A percentile compares a stretch with the other conserved stretches of the same genome.
These are phyloP conservation scores for Capsella bursapastoris DNA, from an alignment of 345 rosid genomes.

Conservation along the genomic window DNA sequence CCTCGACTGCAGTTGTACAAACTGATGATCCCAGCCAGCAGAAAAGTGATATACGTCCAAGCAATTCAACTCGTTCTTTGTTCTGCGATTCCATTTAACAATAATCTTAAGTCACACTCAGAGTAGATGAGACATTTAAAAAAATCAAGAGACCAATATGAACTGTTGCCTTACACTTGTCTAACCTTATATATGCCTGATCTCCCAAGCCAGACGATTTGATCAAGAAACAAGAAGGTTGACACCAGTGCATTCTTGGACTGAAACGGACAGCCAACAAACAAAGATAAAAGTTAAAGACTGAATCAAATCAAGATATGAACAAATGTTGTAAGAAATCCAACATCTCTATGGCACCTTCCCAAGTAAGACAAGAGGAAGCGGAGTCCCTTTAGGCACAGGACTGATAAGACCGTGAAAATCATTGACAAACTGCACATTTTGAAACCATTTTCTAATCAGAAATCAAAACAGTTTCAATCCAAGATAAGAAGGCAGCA, in stretches of 20 bases:
- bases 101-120: conserved; percentile 22
- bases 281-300: conserved; percentile 7
- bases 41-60: conserved; percentile 82
- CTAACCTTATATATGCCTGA: conserved; percentile 90
- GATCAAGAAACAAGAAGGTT: conserved; percentile 94
- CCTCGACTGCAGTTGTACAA: conserved; percentile 86
- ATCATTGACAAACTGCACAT: conserved; percentile 84
- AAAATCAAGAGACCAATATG: neutral
- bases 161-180: neutral
- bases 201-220: conserved; percentile 96
- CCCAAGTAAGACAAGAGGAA: conserved; percentile 84
- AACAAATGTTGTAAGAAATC: neutral
- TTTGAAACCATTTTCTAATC: neutral
- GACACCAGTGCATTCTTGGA: conserved; percentile 88
- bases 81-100: conserved; percentile 50
- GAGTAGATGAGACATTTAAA: conserved; percentile 9
- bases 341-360: conserved; percentile 57
- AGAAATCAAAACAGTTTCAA: conserved; percentile 18
- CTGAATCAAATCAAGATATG: conserved; percentile 14
- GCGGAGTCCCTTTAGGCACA: conserved; percentile 85
- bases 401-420: conserved; percentile 90
- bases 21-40: conserved; percentile 95
- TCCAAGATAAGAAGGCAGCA: conserved; percentile 4
- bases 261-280: conserved; percentile 52
- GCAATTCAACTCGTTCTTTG: conserved; percentile 79